Evolutionary conservation across 257 asterid species (phyloP), one percentile per base, ranked within the genome.

Genomic region (Salvia miltiorrhiza): DNA sequence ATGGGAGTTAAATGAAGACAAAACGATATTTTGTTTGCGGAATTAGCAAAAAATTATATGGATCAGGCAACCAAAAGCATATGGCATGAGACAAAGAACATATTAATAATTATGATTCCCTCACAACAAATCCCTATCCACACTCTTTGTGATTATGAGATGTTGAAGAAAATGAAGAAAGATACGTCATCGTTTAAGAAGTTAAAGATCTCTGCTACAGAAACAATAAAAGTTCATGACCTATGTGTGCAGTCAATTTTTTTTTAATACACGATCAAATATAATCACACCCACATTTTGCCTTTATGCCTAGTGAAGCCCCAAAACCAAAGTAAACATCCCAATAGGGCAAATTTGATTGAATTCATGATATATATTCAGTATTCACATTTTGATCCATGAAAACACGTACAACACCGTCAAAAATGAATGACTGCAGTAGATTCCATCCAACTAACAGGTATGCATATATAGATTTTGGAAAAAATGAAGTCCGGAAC

Each of bases 341-440:
- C 9, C 8, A 33, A 5, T 5, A 33, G 11, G 65, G 26, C 37
- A 62, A 69, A 28, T 61, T 41, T 41, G 33, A 57, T 49, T 49
- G 47, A 70, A 55, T 41, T 24, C 28, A 58, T 45, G 73, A 11
- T 65, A 67, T 77, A 77, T 73, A 44, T 72, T 62, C 59, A 73
- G 76, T 76, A 72, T 72, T 72, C 77, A 80, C 76, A 74, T 61
- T 37, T 65, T 55, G 70, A 71, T 79, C 37, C 67, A 74, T 69
- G 32, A 45, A 61, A 21, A 76, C 67, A 72, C 71, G 73, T 39
- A 71, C 53, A 72, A 77, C 72, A 16, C 35, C 40, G 21, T 58
- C 72, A 82, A 88, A 79, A 88, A 77, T 82, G 84, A 85, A 80
- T 55, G 81, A 80, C 76, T 80, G 79, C 78, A 49, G 17, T 47